Evolutionary conservation across 2,329 filamentous ascomycete species (phyloP), one percentile per base, ranked within the genome.

Genomic region (Phialophora chinensis): DNA sequence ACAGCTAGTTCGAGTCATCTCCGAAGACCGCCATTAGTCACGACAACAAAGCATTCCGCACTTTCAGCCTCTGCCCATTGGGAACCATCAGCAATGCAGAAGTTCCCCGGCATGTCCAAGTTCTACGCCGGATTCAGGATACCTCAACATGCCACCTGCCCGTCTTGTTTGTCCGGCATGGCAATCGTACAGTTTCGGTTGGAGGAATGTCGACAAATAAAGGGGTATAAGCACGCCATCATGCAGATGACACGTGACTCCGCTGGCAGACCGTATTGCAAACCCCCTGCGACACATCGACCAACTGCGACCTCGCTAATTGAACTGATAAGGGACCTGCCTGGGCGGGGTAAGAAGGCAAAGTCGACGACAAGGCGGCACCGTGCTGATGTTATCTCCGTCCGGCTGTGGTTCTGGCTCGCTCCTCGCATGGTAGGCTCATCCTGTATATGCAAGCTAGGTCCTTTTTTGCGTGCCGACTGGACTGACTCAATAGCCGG

Each of bases 221-320:
- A 57, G 54, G 55, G 38, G 49, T 62, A 47, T 5, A 60, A 70
- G 66, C 68, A 70, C 68, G 68, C 68, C 50, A 70, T 70, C n/a
- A 55, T 55, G 53, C 29, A 31, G 27, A 14, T 11, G 10, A 63
- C 68, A 70, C 68, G 66, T 70, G 68, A 66, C 20, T 12, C 38
- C 6, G 33, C n/a, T 2, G 17, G 17, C 1, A 4, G 59, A 38
- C 6, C 49, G 14, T 53, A 42, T 44, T 44, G 25, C 50, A 49
- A 49, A 8, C 29, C 3, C 44, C 44, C 2, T 50, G 17, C 29
- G 11, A n/a, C 27, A 52, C 35, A 12, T 52, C 29, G 29, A 53
- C 8, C n/a, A 25, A 33, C 38, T 54, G 33, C 14, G 14, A 12
- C 29, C 8, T n/a, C 23, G 35, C n/a, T 50, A 29, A 62, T 59